Conservation (phyloP, 2,329 filamentous ascomycete species). For the Fusarium devonianum region DNA sequence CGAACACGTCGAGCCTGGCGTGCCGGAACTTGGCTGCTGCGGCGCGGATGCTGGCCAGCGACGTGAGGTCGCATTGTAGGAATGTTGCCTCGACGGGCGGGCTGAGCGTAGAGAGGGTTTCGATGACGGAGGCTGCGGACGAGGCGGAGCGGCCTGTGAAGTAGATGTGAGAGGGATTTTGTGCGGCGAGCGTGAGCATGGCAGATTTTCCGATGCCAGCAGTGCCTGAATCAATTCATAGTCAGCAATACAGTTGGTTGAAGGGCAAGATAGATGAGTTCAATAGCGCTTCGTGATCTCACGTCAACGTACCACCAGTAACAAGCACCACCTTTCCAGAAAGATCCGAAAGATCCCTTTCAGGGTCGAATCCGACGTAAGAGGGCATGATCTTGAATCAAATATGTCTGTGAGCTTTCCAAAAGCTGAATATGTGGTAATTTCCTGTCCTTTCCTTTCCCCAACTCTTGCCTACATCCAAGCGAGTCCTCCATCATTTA, state of each 20-base stretch:
- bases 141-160: conserved; percentile 58
- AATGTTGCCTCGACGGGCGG: conserved; percentile 35
- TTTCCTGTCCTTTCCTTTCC: no score
- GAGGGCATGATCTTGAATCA: conserved; percentile 11
- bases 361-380: conserved; percentile 45
- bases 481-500: neutral
- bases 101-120: conserved; percentile 47
- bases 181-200: conserved; percentile 43
- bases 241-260: no score
- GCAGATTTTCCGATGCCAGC: conserved; percentile 41
- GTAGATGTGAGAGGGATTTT: conserved; percentile 61
- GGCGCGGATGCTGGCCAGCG: conserved; percentile 55
- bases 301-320: conserved; percentile 53
- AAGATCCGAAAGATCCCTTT: conserved; percentile 54
- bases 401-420: neutral
- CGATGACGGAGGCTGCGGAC: conserved; percentile 53
- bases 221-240: no score
- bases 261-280: no score
- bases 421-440: no score
- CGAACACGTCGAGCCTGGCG: conserved; percentile 52
- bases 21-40: conserved; percentile 52
- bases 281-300: no score
- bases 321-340: conserved; percentile 58
- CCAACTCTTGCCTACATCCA: no score
- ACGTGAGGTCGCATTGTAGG: conserved; percentile 58